Evolutionary conservation across 1,284 basidiomycete species (phyloP), one percentile per base, ranked within the genome.

Genomic region (Mycena sp.): DNA sequence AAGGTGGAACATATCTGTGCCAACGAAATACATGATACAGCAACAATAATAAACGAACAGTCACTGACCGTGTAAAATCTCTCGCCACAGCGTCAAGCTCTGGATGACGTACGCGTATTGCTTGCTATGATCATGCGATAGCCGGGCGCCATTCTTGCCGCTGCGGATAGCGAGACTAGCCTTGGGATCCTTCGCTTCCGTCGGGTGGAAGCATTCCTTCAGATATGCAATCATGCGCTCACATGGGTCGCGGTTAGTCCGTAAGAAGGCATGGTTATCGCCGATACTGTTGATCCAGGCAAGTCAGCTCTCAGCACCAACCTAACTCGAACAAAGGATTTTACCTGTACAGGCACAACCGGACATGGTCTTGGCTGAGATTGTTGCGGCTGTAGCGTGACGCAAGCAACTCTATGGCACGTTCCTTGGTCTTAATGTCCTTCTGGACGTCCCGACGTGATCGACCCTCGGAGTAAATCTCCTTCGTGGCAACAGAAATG

Each of bases 31-130:
- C 32, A 14, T 35, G 14, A 43, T 30, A 26, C 23, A 29, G n/a
- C 14, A 26, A 28, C 43, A 14, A 4, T 7, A 35, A 41, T 10
- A 14, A 3, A 26, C 12, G 37, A n/a, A 52, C 41, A 29, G 6
- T n/a, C 9, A 69, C 81, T 37, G 67, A 91, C 92, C 92, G 67
- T 93, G 90, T 43, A 94, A 74, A 66, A 93, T 92, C 73, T 93
- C 92, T 25, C 87, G 83, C 92, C 92, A 94, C 2, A 94, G 78
- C 2, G 92, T 93, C 73, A 94, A 77, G 75, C 91, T 93, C 74
- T 94, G 92, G 45, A 92, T 75, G 29, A 93, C 92, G 74, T 91
- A 94, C 2, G 89, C 85, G 67, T 91, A 94, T 71, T 94, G 92
- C 76, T 90, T 91, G 51, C 83, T 82, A 71, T 94, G 92, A 69